Evolutionary conservation across 441 rosid genomes (phyloP).

Genomic region (Arabidopsis lyrata): DNA sequence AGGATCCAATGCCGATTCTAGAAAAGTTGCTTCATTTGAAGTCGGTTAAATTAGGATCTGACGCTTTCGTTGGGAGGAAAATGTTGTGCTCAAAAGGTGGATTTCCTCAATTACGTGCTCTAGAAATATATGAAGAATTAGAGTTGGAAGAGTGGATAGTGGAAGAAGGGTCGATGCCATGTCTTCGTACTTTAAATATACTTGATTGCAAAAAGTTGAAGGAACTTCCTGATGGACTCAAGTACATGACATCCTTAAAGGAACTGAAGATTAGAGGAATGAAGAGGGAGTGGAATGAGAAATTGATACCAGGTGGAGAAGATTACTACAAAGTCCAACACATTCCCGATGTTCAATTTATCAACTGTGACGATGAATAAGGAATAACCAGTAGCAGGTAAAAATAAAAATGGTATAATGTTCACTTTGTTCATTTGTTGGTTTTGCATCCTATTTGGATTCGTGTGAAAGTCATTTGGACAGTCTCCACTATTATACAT

Average conservation of each 20-base stretch:
- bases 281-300: neutral
- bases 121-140: accelerated
- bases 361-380: neutral
- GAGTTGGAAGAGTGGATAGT: conserved; percentile 2
- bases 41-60: neutral
- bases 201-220: neutral
- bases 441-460: neutral
- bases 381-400: neutral
- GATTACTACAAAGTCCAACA: no score
- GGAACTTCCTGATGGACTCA: neutral
- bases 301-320: neutral
- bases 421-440: neutral
- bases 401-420: neutral
- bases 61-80: neutral
- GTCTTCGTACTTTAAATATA: neutral
- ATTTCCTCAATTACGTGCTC: neutral
- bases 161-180: conserved; percentile 1
- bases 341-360: neutral
- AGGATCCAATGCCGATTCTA: conserved; percentile 20
- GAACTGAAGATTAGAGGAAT: neutral
- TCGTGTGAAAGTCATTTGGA: neutral
- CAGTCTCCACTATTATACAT: neutral
- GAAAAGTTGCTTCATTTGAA: conserved; percentile 2
- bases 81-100: neutral
- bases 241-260: neutral